A percentile compares a stretch with the other conserved stretches of the same genome.
Evolutionary conservation across 2,329 filamentous ascomycete species (phyloP).

Genomic region (Claviceps pazoutovae): DNA sequence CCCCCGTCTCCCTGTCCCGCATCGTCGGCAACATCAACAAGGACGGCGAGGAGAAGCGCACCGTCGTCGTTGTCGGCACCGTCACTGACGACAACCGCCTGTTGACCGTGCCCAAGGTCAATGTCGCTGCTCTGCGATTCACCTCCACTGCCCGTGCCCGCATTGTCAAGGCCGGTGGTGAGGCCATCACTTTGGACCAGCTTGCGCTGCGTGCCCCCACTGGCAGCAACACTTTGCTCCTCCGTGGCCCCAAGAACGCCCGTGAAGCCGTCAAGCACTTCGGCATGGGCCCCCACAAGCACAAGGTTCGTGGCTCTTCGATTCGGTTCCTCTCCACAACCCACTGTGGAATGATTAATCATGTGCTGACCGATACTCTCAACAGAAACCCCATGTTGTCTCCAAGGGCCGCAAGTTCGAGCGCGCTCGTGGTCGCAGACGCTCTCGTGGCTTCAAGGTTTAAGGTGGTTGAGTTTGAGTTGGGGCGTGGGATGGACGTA

Average conservation of each 20-base stretch:
- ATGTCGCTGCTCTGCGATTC: slow-evolving; percentile 88
- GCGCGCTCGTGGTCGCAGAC: slow-evolving; percentile 94
- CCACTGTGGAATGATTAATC: neutral
- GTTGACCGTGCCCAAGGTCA: slow-evolving; percentile 79
- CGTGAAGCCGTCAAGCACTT: slow-evolving; percentile 99
- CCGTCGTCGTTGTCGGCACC: slow-evolving; percentile 84
- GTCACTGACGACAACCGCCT: slow-evolving; percentile 97
- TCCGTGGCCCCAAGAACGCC: slow-evolving; percentile 96
- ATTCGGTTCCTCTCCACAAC: too few species aligned
- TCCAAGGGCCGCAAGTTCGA: slow-evolving; percentile 99
- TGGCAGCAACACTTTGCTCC: slow-evolving; percentile 89
- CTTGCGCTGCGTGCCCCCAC: slow-evolving; percentile 90
- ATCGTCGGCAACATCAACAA: slow-evolving; percentile 60
- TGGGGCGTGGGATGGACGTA: slow-evolving; percentile 8
- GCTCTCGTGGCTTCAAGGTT: slow-evolving; percentile 99
- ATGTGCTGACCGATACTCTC: neutral
- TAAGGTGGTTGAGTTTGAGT: slow-evolving; percentile 40
- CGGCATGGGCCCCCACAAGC: slow-evolving; percentile 90
- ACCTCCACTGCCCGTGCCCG: slow-evolving; percentile 90
- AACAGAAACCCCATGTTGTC: slow-evolving; percentile 84
- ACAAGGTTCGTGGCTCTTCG: slow-evolving; percentile 56
- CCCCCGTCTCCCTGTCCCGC: slow-evolving; percentile 86
- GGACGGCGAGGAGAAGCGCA: slow-evolving; percentile 59
- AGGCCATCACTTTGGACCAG: slow-evolving; percentile 92
- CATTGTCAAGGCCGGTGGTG: slow-evolving; percentile 85